Evolutionary conservation across 192 early-diverging fungal genomes (phyloP).

Genomic region (Rhizophagus clarus): DNA sequence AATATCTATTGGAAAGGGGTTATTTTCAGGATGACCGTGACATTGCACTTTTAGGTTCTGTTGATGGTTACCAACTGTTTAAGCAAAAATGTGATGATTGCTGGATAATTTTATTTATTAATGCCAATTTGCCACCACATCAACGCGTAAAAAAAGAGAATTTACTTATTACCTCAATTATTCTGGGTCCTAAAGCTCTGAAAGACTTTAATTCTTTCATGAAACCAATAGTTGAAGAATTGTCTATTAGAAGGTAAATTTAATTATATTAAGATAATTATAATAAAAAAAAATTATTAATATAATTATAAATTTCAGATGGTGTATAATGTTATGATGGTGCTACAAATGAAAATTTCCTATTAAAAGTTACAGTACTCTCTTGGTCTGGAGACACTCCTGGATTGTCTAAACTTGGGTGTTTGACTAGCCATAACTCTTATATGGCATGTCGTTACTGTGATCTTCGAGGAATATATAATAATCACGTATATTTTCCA

Average conservation of each 20-base stretch:
- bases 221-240: neutral
- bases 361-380: neutral
- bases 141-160: conserved; percentile 9
- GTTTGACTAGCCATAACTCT: neutral
- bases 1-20: neutral
- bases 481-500: neutral
- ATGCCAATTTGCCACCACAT: neutral
- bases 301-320: neutral
- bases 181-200: neutral
- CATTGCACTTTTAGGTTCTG: neutral
- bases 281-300: no score
- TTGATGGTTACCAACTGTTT: conserved; percentile 4
- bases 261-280: no score
- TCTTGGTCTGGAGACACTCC: neutral
- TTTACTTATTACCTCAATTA: neutral
- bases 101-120: neutral
- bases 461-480: neutral
- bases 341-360: neutral
- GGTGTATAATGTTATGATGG: neutral
- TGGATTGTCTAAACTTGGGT: neutral
- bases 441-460: conserved; percentile 5
- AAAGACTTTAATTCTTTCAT: conserved; percentile 16
- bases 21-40: neutral
- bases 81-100: conserved; percentile 4
- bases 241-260: neutral